Evolutionary conservation across 495 filamentous ascomycete species (phyloP), one percentile per base, ranked within the genome.

Genomic region (Hapsidospora chrysogenum): DNA sequence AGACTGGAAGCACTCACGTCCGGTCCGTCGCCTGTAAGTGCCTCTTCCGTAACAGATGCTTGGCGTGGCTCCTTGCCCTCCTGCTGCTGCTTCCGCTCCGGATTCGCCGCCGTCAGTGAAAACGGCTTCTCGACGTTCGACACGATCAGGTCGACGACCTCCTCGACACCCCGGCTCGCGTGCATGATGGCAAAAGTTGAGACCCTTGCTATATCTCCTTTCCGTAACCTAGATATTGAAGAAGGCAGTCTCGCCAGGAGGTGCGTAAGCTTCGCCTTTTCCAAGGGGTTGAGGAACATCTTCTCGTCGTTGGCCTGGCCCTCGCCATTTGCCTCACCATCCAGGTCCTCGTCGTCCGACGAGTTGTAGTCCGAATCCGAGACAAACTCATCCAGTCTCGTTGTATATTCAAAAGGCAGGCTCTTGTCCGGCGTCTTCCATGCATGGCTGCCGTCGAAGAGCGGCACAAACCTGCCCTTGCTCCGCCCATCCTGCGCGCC

Each of bases 101-200:
- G 59, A 25, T 70, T 67, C 21, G 65, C 68, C 9, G 56, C 58
- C 2, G 60, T 66, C 29, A 80, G 79, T 2, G 79, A 74, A 30
- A 85, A 72, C 0, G 85, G 85, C 30, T 62, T 66, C 39, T 77
- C 60, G 29, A 92, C 67, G 43, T 97, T 96, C 0, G 72, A 63
- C 1, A 89, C 69, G 19, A 96, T 76, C 60, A 92, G 76, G 20
- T 85, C 70, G 15, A 92, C 86, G 25, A 95, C 75, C 60, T 96
- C 89, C 37, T 92, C 81, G 6, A 80, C 82, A 2, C 77, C 82
- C 28, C 63, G 47, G 20, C 61, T 71, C 2, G 82, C 82, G 50
- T 95, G 80, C 2, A 78, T 78, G 41, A 95, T 86, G 9, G 87
- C 89, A 49, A 96, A 95, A 17, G 78, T 70, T 3, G 85, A 86